Evolutionary conservation across 129 eudicot genomes (phyloP).

Genomic region (Deinandra increscens): DNA sequence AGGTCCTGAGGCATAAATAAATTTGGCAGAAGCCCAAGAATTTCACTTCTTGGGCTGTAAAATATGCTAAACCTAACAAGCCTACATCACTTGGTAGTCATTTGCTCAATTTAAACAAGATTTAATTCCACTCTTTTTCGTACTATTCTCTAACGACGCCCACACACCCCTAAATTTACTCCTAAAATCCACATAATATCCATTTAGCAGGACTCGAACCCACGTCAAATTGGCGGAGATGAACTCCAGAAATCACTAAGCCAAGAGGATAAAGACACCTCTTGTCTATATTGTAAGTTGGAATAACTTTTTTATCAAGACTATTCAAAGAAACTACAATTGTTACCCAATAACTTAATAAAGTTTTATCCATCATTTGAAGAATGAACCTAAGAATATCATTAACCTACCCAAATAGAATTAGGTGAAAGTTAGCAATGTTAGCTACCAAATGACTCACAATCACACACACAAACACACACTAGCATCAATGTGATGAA

Average conservation of each 20-base stretch:
- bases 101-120: background rate
- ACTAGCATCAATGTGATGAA: constrained; percentile 18
- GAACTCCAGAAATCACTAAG: too few relatives aligned
- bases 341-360: constrained; percentile 8
- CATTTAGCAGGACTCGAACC: too few relatives aligned
- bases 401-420: constrained; percentile 10
- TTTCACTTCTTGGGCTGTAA: background rate
- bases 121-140: background rate
- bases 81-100: background rate
- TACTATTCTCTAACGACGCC: too few relatives aligned
- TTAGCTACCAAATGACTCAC: constrained; percentile 8
- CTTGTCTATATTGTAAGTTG: background rate
- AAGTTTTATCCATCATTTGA: background rate
- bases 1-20: background rate
- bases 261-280: too few relatives aligned
- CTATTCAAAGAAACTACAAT: constrained; percentile 8
- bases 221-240: too few relatives aligned
- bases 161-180: too few relatives aligned
- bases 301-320: constrained; percentile 10
- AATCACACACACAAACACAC: background rate
- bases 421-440: constrained; percentile 21
- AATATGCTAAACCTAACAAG: constrained; percentile 18
- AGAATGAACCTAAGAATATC: background rate
- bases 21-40: background rate
- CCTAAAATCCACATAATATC: too few relatives aligned